Conservation (phyloP, 2,329 filamentous ascomycete species). For the Aspergillus flavus region DNA sequence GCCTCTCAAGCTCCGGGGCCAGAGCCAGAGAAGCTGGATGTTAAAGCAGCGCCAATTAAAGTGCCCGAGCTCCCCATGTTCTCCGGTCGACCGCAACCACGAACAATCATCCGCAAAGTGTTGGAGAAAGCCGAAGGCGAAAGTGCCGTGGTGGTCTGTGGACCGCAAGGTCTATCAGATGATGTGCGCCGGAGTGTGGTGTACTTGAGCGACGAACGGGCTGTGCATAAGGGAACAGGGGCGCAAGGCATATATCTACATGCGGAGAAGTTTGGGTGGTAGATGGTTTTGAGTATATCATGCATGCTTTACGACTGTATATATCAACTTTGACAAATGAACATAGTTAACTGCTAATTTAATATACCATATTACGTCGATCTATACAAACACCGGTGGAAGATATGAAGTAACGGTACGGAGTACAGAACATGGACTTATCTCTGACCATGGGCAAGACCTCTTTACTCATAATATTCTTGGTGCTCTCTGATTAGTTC, state of each 20-base stretch:
- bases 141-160: conserved; percentile 65
- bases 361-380: background rate
- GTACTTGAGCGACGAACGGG: conserved; percentile 63
- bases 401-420: background rate
- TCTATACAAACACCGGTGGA: background rate
- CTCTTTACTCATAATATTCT: too few species aligned
- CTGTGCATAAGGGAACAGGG: conserved; percentile 67
- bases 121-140: conserved; percentile 64
- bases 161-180: conserved; percentile 57
- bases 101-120: conserved; percentile 55
- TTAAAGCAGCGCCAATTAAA: conserved; percentile 8
- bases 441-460: too few species aligned
- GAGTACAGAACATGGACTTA: background rate
- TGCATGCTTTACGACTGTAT: background rate
- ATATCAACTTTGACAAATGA: background rate
- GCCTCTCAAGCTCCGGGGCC: conserved; percentile 10
- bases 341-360: background rate
- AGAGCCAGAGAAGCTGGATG: background rate
- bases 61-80: conserved; percentile 32
- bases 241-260: conserved; percentile 66
- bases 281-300: background rate
- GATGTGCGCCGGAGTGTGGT: conserved; percentile 59
- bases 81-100: conserved; percentile 56
- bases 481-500: too few species aligned
- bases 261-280: conserved; percentile 59